Base-by-base conservation (phyloP, 2,329 filamentous ascomycete genomes). In the Xylariales sp. region DNA sequence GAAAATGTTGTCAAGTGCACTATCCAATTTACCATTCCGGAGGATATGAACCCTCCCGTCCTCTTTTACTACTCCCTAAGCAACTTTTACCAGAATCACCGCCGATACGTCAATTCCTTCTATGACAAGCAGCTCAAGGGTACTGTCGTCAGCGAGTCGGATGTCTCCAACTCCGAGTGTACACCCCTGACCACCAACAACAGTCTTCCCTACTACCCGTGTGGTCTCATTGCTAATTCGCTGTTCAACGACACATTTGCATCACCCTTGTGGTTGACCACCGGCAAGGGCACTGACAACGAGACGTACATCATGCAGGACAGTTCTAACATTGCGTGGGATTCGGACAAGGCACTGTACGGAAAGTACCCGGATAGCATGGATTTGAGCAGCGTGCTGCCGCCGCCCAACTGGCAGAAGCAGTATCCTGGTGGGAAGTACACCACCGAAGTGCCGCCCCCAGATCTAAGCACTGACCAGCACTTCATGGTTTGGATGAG, bases 401-500 rank as follows among this genome's bases (percentile, higher is more conserved):
- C 90, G 1, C 93, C 93, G 1, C 89, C 86, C 4, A 94, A 96
- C 61, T 98, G 93, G 93, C 59, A 66, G 14, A 55, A 72, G 11
- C 75, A 78, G 41, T 95, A 84, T 49, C 83, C 82, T 6, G 58
- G 83, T 25, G 78, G 76, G 44, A 81, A 78, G 46, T 95, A 95
- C 56, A 82, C 76, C 4, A 60, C 69, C 0, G 65, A 76, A 1
- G 72, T 74, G 36, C 77, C 76, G 2, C 81, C 88, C 16, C 88
- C 89, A 0, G 65, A 93, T 51, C 61, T 97, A 14, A 74, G 83
- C 45, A 66, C 79, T 1, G 83, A 88, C 65, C 85, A 95, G 60
- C 80, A 81, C 29, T 95, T 98, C 61, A 90, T 96, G 65, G 90
- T 97, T 16, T 98, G 93, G 93, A 98, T 98, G 93, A 82, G 93